phyloP scores from a whole-genome alignment of 306 rosid species.

The Cucumis melo region DNA sequence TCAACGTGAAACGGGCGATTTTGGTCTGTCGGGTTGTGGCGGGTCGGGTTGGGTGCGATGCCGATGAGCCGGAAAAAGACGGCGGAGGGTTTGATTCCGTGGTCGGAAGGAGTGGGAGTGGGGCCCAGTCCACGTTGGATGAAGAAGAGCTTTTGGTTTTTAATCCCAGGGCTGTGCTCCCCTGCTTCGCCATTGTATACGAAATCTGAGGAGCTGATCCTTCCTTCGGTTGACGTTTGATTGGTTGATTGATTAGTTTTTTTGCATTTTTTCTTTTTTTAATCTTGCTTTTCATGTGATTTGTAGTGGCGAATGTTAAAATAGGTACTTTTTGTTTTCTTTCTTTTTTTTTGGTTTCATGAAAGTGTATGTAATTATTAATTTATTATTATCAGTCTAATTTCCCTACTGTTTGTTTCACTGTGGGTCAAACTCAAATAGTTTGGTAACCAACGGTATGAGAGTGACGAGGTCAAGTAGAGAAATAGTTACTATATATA shows the following conservation, averaged over 20 bases:
- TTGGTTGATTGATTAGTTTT: background rate
- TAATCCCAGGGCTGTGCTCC: constrained; percentile 94
- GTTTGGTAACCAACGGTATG: background rate
- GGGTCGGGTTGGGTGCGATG: constrained; percentile 68
- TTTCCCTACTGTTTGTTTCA: constrained; percentile 1
- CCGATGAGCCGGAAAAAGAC: constrained; percentile 43
- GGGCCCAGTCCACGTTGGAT: constrained; percentile 43
- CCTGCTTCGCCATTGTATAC: constrained; percentile 94
- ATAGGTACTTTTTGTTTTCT: background rate
- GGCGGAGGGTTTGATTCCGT: constrained; percentile 69
- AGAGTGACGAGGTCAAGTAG: background rate
- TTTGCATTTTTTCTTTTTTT: background rate
- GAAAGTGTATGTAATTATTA: background rate
- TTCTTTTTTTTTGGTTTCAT: background rate
- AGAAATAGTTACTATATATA: background rate
- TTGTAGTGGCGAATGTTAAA: background rate
- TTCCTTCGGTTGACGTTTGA: background rate
- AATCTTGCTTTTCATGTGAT: background rate
- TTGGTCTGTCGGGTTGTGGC: constrained; percentile 79
- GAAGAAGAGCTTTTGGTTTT: constrained; percentile 86
- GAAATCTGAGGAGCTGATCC: constrained; percentile 23
- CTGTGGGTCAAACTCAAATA: background rate
- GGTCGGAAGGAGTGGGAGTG: constrained; percentile 41
- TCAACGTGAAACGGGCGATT: constrained; percentile 91
- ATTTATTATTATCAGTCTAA: background rate